Evolutionary conservation across 2,329 filamentous ascomycete genomes (phyloP).

Genomic region (Hymenoscyphus fraxineus): DNA sequence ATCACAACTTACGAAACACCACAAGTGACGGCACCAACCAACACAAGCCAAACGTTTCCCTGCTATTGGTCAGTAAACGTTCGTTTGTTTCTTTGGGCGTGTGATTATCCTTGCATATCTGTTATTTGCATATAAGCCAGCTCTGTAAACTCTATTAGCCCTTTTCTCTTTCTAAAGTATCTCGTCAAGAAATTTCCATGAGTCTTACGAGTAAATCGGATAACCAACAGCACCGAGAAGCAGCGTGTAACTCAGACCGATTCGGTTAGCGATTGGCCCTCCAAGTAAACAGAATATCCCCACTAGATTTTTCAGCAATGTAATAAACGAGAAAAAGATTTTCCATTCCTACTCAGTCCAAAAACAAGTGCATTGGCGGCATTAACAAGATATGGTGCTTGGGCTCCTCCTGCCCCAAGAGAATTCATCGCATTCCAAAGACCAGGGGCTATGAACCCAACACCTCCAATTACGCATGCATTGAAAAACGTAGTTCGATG

Average conservation of each 20-base stretch:
- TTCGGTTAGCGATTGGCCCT: constrained; percentile 57
- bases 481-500: constrained; percentile 47
- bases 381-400: constrained; percentile 41
- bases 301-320: constrained; percentile 61
- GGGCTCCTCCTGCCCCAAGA: constrained; percentile 41
- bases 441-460: constrained; percentile 39
- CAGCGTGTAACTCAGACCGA: constrained; percentile 66
- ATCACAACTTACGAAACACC: constrained; percentile 43
- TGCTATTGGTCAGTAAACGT: constrained; percentile 1
- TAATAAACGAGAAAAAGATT: constrained; percentile 46
- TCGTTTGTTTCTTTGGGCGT: constrained; percentile 27
- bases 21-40: constrained; percentile 64
- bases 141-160: neutral
- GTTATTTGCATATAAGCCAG: neutral
- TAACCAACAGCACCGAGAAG: constrained; percentile 47
- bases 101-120: neutral
- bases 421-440: constrained; percentile 43
- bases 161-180: no score
- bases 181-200: no score
- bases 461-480: constrained; percentile 37
- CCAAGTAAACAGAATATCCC: constrained; percentile 49
- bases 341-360: constrained; percentile 58
- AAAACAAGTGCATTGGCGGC: constrained; percentile 45
- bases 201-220: constrained; percentile 43
- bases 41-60: constrained; percentile 61